Evolutionary conservation across 208 protist genomes (phyloP), one percentile per base, ranked within the genome.

Genomic region (Leishmania martiniquensis): DNA sequence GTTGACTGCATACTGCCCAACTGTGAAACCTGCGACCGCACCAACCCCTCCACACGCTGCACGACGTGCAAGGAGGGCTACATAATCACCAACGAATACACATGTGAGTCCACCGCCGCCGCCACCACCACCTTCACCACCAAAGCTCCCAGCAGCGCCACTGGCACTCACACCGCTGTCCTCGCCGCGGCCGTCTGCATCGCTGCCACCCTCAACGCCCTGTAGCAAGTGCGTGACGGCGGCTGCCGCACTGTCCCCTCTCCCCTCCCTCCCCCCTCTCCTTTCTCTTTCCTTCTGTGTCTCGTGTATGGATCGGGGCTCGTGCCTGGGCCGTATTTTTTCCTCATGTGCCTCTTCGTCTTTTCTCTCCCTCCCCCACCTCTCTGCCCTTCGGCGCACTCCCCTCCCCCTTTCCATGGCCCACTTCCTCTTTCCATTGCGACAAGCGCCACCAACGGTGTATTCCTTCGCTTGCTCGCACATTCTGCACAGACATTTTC

Each of bases 21-120:
- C 49, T 73, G 69, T 49, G 7, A 2, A 44, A 60, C 69, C 51
- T 73, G 69, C 69, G 69, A 73, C 69, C 69, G 69, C 15, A 7
- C 44, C 49, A 37, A 45, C 45, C 49, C 69, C 44, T 57, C 49
- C 44, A 57, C 13, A 37, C 47, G n/a, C 34, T 73, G 69, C 51
- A 73, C 69, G 32, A 1, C 57, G 34, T 73, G 69, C 69, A 15
- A 4, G 22, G 9, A 1, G 15, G 65, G 25, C 42, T 69, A 49
- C 65, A 51, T 9, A 17, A 5, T 69, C 42, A 32, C 37, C 42
- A 17, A 2, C 4, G 34, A 49, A 37, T 7, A 44, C 2, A 5
- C 1, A 42, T 69, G 65, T 42, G 34, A 34, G 2, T 5, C 7
- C 65, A 29, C 25, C 42, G 29, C 34, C 5, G 13, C 42, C 9